Conservation (phyloP, 2,329 filamentous ascomycete species). For the Pseudogymnoascus sp. region DNA sequence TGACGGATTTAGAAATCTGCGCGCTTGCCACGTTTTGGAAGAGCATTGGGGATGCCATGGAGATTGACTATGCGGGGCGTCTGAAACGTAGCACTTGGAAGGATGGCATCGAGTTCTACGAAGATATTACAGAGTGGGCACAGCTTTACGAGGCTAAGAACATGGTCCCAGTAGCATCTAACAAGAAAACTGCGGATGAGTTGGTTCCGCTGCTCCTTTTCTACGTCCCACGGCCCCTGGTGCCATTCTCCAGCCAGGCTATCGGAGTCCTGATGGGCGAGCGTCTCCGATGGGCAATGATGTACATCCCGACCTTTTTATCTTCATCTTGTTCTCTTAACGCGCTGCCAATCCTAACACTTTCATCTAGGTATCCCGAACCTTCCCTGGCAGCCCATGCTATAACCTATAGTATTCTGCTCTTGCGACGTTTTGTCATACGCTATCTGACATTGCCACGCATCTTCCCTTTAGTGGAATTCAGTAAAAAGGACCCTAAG, state of each 20-base stretch:
- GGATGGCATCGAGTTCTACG: slow-evolving; percentile 44
- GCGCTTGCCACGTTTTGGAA: slow-evolving; percentile 66
- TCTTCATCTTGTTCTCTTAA: background rate
- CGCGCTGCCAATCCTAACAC: background rate
- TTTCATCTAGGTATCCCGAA: slow-evolving; percentile 33
- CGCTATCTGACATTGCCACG: slow-evolving; percentile 55
- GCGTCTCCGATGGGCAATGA: slow-evolving; percentile 55
- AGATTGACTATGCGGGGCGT: slow-evolving; percentile 41
- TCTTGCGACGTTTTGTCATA: slow-evolving; percentile 45
- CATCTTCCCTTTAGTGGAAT: slow-evolving; percentile 29
- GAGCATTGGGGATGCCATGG: slow-evolving; percentile 60
- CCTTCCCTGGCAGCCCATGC: slow-evolving; percentile 32
- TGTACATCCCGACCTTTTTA: slow-evolving; percentile 32
- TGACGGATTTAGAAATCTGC: slow-evolving; percentile 60
- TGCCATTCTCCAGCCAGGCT: slow-evolving; percentile 41
- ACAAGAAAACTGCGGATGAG: slow-evolving; percentile 46
- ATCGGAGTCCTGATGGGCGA: slow-evolving; percentile 56
- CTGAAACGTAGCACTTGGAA: slow-evolving; percentile 31
- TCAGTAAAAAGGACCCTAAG: slow-evolving; percentile 41
- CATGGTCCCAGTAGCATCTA: slow-evolving; percentile 47
- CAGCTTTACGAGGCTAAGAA: slow-evolving; percentile 48
- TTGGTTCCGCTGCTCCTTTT: slow-evolving; percentile 54
- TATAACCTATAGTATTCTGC: slow-evolving; percentile 41
- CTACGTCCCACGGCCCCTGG: slow-evolving; percentile 38
- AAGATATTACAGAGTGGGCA: slow-evolving; percentile 42